Conservation (phyloP, 495 filamentous ascomycete species). For the Jackrogersella multiformis region DNA sequence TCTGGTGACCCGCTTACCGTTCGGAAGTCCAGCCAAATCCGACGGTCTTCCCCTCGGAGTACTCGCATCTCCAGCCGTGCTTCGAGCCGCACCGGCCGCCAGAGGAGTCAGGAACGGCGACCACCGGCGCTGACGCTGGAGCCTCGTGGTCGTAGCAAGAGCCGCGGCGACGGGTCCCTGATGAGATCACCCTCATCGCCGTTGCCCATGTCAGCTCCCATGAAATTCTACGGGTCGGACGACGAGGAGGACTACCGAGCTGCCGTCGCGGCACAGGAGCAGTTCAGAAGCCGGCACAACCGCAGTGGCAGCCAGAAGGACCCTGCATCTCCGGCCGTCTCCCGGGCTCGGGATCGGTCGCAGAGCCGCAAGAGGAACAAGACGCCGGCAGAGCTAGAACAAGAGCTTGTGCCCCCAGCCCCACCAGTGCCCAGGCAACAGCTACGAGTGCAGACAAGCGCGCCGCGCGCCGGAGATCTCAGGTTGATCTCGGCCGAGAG, state of each 20-base stretch:
- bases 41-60: conserved; percentile 50
- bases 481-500: conserved; percentile 61
- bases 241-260: conserved; percentile 70
- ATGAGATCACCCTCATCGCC: conserved; percentile 83
- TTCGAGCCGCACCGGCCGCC: conserved; percentile 59
- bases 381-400: conserved; percentile 41
- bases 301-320: conserved; percentile 67
- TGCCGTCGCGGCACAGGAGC: conserved; percentile 68
- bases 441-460: conserved; percentile 34
- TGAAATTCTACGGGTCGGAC: conserved; percentile 55
- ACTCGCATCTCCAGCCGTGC: conserved; percentile 51
- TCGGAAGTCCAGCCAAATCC: conserved; percentile 50
- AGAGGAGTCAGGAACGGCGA: conserved; percentile 59
- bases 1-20: conserved; percentile 54
- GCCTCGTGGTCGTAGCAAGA: conserved; percentile 60
- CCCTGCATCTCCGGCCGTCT: conserved; percentile 50
- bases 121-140: conserved; percentile 57
- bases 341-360: conserved; percentile 59
- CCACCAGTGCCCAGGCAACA: conserved; percentile 42
- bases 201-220: conserved; percentile 67
- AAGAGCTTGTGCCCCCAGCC: conserved; percentile 33
- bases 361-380: conserved; percentile 56
- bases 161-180: conserved; percentile 64
- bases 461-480: conserved; percentile 48
- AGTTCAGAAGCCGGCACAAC: conserved; percentile 65